These are phyloP conservation scores for Ceriops tagal DNA, from an alignment of 345 rosid species.

Conservation along the genomic window DNA sequence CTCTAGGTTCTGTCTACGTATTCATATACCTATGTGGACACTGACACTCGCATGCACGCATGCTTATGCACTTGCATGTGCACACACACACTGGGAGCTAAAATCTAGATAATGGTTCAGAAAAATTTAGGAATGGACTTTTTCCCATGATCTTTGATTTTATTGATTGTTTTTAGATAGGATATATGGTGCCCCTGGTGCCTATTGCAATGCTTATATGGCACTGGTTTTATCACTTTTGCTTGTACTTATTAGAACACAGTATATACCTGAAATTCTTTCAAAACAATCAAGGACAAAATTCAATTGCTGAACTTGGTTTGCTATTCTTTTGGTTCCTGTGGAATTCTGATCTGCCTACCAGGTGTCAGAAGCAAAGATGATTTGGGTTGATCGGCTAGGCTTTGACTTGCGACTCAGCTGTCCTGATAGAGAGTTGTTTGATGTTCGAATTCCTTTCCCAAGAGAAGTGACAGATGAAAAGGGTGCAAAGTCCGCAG, in stretches of 20 bases:
- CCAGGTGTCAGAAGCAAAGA: conserved; percentile 74
- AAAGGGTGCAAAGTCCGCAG: conserved; percentile 86
- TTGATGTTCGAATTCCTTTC: conserved; percentile 82
- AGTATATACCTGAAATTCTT: neutral
- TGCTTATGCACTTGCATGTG: no score
- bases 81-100: no score
- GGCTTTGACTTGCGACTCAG: conserved; percentile 73
- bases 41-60: no score
- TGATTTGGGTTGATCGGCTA: conserved; percentile 87
- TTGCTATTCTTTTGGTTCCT: neutral
- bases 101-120: no score
- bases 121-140: no score
- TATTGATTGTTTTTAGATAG: no score
- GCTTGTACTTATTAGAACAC: no score
- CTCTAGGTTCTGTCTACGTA: no score
- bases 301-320: neutral
- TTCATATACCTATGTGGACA: no score
- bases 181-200: no score
- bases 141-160: no score
- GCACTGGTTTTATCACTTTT: neutral
- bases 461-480: conserved; percentile 78
- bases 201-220: neutral
- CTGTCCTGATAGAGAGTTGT: conserved; percentile 47
- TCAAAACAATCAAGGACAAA: neutral
- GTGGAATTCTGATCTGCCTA: neutral